These are phyloP conservation scores for Trichoderma hamatum DNA, from an alignment of 2,329 filamentous ascomycete species.

Conservation along the genomic window DNA sequence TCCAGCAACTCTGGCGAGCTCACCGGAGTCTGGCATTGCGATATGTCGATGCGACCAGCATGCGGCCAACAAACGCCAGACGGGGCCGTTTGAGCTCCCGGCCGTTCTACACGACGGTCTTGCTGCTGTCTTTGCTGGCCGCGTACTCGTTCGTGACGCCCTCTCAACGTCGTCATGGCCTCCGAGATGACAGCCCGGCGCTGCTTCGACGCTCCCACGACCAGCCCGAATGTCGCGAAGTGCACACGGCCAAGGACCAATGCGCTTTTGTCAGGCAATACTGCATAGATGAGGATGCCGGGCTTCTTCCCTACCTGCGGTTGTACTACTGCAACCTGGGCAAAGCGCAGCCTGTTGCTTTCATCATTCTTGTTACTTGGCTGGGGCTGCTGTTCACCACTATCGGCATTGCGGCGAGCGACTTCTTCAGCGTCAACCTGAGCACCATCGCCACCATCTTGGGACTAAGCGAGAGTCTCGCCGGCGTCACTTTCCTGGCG, in stretches of 20 bases:
- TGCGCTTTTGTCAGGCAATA: conserved; percentile 83
- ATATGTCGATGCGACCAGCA: conserved; percentile 25
- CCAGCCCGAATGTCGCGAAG: conserved; percentile 69
- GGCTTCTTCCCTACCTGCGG: conserved; percentile 82
- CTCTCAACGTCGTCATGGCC: conserved; percentile 28
- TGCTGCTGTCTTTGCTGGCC: conserved; percentile 51
- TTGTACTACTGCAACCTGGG: conserved; percentile 86
- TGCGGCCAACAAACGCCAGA: conserved; percentile 25
- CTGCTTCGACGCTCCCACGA: conserved; percentile 36
- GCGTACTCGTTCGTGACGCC: conserved; percentile 46
- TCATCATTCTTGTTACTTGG: conserved; percentile 78
- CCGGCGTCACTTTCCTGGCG: conserved; percentile 92
- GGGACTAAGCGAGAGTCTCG: conserved; percentile 92
- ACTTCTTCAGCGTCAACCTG: conserved; percentile 97
- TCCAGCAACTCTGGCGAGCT: conserved; percentile 1
- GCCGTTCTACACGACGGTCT: conserved; percentile 53
- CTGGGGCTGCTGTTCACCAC: conserved; percentile 90
- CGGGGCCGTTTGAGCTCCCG: conserved; percentile 48
- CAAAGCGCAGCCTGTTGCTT: conserved; percentile 73
- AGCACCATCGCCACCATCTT: conserved; percentile 88
- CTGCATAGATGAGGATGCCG: conserved; percentile 87
- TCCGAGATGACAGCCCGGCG: conserved; percentile 21
- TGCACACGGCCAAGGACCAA: conserved; percentile 77
- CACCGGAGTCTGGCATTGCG: neutral
- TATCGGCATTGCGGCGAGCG: conserved; percentile 95